phyloP scores from a whole-genome alignment of 768 basidiomycete species.

The Lactarius tabidus region DNA sequence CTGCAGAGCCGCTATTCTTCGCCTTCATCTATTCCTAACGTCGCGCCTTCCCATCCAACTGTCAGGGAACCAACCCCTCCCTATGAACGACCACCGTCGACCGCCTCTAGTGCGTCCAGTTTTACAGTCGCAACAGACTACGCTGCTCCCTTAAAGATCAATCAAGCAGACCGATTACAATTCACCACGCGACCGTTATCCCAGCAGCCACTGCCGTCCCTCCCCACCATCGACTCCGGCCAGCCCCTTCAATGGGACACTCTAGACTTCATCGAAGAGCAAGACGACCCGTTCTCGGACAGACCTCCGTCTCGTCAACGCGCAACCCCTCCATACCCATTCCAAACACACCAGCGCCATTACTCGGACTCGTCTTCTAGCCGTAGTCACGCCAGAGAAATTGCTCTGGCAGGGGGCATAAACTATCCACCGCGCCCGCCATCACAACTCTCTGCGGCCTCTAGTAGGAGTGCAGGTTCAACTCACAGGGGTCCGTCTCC shows the following conservation, averaged over 20 bases:
- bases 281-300: conserved; percentile 34
- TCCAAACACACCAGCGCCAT: conserved; percentile 11
- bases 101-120: too few relatives aligned
- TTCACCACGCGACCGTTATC: neutral
- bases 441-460: conserved; percentile 12
- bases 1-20: conserved; percentile 20
- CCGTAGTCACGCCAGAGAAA: neutral
- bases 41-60: neutral
- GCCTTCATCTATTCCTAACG: neutral
- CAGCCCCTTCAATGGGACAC: too few relatives aligned
- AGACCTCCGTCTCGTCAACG: conserved; percentile 16
- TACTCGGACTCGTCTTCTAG: conserved; percentile 11
- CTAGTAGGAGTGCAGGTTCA: conserved; percentile 5
- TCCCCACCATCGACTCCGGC: conserved; percentile 36
- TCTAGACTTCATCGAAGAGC: too few relatives aligned
- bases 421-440: conserved; percentile 6
- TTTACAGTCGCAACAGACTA: too few relatives aligned
- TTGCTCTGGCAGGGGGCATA: neutral
- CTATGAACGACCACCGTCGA: conserved; percentile 13
- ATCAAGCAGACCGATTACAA: neutral
- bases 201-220: conserved; percentile 8
- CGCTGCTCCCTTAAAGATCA: conserved; percentile 13
- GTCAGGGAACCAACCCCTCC: neutral
- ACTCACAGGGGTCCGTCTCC: conserved; percentile 4
- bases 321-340: conserved; percentile 5